Base-by-base conservation (phyloP, 2,329 filamentous ascomycete species). In the Trichothecium roseum region DNA sequence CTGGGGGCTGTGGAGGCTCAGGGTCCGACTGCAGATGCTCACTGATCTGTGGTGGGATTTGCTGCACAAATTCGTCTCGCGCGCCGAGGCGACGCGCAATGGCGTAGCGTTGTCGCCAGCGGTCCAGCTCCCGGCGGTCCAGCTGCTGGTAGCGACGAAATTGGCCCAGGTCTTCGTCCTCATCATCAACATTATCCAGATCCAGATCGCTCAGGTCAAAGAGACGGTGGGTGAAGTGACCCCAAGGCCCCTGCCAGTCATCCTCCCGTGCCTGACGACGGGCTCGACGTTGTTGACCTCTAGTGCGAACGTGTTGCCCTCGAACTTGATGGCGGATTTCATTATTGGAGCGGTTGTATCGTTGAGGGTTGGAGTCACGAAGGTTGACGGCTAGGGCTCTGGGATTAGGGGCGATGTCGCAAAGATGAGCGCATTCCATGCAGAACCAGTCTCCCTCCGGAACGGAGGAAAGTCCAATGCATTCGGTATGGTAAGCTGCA, bases 241-340 rank as follows among this genome's bases (percentile, higher is more conserved):
- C 74, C 80, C 85, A 93, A 2, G 93, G 84, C 36, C 84, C 84
- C 52, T 89, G 82, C 89, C 89, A 95, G 31, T 93, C 83, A 32
- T 74, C 82, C 53, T 62, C 85, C 63, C 87, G 83, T 70, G 65
- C 78, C 56, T 61, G 77, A 45, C 68, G 60, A 47, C 74, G 59
- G 42, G 69, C 64, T 41, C 69, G 64, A 28, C 74, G 66, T 49
- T 75, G 66, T 32, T 64, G 64, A n/a, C 69, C 72, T 40, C 70
- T 66, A 2, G 76, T 80, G 39, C 76, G 69, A 10, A 61, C 59
- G 36, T 60, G 55, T 36, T 47, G 51, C 31, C 57, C 57, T 26
- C 59, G 53, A 18, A 47, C 47, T 4, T 50, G 47, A 29, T 40
- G 38, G 37, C 52, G 51, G 10, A 24, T 24, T 10, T 10, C 20